phyloP scores from a whole-genome alignment of 2,329 filamentous ascomycete genomes.

The Colletotrichum gloeosporioides region DNA sequence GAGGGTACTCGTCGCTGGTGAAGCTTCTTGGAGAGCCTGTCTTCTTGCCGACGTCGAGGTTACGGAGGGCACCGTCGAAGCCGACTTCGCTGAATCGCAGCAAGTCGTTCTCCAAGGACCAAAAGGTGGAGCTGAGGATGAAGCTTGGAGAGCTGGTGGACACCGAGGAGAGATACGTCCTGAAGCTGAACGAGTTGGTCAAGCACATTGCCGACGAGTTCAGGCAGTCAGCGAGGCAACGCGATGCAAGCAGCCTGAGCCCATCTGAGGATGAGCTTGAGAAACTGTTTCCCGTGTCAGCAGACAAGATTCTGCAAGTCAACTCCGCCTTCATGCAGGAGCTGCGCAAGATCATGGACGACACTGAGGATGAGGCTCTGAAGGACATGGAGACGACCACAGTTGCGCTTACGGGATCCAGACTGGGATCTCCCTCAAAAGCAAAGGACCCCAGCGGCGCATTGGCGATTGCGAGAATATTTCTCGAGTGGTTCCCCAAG shows the following conservation, averaged over 20 bases:
- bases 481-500: constrained; percentile 90
- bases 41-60: constrained; percentile 84
- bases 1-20: constrained; percentile 77
- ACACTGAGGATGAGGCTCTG: constrained; percentile 81
- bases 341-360: constrained; percentile 78
- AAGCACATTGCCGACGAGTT: constrained; percentile 83
- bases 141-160: constrained; percentile 91
- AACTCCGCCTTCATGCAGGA: constrained; percentile 83
- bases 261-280: constrained; percentile 76
- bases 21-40: constrained; percentile 82
- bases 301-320: constrained; percentile 80
- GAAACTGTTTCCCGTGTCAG: constrained; percentile 79
- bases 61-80: constrained; percentile 86
- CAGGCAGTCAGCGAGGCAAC: constrained; percentile 68
- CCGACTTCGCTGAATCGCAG: constrained; percentile 80
- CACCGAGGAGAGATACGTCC: constrained; percentile 93
- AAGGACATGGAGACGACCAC: constrained; percentile 72
- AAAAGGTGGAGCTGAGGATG: constrained; percentile 84
- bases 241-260: constrained; percentile 66
- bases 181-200: constrained; percentile 84
- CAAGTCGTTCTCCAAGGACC: constrained; percentile 77
- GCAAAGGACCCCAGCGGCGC: constrained; percentile 79
- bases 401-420: constrained; percentile 44
- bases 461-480: constrained; percentile 76
- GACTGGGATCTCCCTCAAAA: constrained; percentile 48